Base-by-base conservation (phyloP, 2,329 filamentous ascomycete species). In the Xylariaceae sp. region DNA sequence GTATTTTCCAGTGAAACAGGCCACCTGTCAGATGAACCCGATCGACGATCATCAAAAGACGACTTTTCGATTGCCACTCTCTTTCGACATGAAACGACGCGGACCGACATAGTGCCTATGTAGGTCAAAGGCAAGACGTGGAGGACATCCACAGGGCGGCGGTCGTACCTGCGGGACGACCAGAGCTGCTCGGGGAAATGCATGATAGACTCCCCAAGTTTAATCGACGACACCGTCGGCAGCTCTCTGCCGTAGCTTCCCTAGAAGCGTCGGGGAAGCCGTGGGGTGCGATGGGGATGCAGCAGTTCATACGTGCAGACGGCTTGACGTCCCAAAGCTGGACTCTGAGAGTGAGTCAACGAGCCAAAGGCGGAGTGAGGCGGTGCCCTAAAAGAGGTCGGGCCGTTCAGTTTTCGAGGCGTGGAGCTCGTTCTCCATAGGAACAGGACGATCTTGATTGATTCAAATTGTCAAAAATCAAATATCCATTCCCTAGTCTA, bases 31-130 rank as follows among this genome's bases (percentile, higher is more conserved):
- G 50, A 0, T 79, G 79, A 2, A 85, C 70, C 40, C 73, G 74
- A 41, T 83, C 76, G 5, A 58, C 50, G 2, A 67, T 58, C 2
- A 60, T n/a, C 58, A 12, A 60, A 47, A 5, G 48, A 38, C 4
- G 52, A 44, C 1, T 49, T 58, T n/a, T n/a, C n/a, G n/a, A n/a
- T n/a, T n/a, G n/a, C n/a, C n/a, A n/a, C n/a, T n/a, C n/a, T n/a
- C n/a, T n/a, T n/a, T 84, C 82, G 3, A 87, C 63, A 43, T 86
- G 88, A 54, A 85, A 86, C 85, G 83, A 88, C 0, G 80, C 0
- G 73, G 63, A 9, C 72, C 65, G n/a, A 71, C 73, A 57, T 86
- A 83, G 0, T 56, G 65, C 16, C 61, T 62, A 1, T 63, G 50
- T 31, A n/a, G n/a, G n/a, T n/a, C n/a, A n/a, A n/a, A n/a, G n/a